These are phyloP conservation scores for Sclerotinia minor DNA, from an alignment of 2,329 filamentous ascomycete genomes.

Conservation along the genomic window DNA sequence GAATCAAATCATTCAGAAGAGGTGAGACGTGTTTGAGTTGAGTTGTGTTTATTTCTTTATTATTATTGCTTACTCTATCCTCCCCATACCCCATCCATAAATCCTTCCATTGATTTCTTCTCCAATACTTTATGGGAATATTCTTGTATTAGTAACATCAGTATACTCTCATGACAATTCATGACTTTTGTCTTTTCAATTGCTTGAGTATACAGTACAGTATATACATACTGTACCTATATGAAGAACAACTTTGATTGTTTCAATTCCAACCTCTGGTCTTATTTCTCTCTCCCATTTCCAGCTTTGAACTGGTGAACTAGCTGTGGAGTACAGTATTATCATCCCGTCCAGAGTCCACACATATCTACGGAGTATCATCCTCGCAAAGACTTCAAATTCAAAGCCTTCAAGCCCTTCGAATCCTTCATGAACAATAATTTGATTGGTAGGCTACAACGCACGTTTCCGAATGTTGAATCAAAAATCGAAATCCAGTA, in stretches of 20 bases:
- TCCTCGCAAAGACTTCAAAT: not conserved
- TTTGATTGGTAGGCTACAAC: not conserved
- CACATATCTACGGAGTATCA: too few species aligned
- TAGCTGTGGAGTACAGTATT: not conserved
- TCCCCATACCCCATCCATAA: not conserved
- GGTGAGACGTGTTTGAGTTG: not conserved
- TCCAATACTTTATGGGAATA: not conserved
- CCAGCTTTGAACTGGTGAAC: not conserved
- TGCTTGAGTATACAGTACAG: not conserved
- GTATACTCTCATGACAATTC: not conserved
- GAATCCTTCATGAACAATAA: not conserved
- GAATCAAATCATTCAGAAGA: not conserved
- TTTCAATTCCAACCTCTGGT: not conserved
- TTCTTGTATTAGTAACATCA: not conserved
- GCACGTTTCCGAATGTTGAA: not conserved
- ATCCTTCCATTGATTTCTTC: not conserved
- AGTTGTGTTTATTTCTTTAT: not conserved
- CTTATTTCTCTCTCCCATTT: conserved; percentile 6
- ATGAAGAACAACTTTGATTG: not conserved
- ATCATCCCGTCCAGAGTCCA: too few species aligned
- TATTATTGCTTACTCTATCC: not conserved
- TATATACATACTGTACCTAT: not conserved
- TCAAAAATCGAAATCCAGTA: not conserved
- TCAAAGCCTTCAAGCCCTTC: not conserved
- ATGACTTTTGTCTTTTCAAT: not conserved